Conservation (phyloP, 2,329 filamentous ascomycete species). For the Cytospora chrysosperma region DNA sequence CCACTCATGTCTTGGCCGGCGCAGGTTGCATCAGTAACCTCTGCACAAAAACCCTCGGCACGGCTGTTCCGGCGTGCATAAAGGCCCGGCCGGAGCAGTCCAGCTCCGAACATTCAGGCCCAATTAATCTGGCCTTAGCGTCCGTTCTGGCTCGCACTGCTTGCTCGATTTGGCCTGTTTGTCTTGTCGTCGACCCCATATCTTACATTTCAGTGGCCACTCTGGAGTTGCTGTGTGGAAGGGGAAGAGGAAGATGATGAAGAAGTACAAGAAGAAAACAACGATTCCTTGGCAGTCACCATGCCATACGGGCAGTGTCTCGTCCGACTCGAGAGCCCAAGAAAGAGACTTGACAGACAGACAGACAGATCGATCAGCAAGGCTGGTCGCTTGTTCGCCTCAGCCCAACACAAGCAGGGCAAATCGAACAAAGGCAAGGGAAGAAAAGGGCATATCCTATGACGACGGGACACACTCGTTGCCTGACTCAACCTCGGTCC, state of each 20-base stretch:
- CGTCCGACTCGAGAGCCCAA: background rate
- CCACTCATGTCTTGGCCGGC: too few relatives aligned
- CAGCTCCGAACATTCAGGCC: slow-evolving; percentile 7
- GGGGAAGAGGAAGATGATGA: too few relatives aligned
- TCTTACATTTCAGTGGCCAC: background rate
- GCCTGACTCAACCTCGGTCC: background rate
- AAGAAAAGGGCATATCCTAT: background rate
- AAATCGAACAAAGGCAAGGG: background rate
- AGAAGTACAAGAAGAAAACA: too few relatives aligned
- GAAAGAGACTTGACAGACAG: too few relatives aligned
- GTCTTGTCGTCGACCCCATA: background rate
- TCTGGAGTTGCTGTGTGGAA: too few relatives aligned
- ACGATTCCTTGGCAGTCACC: too few relatives aligned
- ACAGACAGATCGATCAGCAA: background rate
- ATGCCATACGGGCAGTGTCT: too few relatives aligned
- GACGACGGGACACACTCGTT: background rate
- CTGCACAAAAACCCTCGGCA: slow-evolving; percentile 12
- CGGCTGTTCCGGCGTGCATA: slow-evolving; percentile 7
- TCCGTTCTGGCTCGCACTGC: slow-evolving; percentile 7
- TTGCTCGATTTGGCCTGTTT: slow-evolving; percentile 8
- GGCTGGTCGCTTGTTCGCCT: background rate
- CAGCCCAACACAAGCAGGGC: too few relatives aligned
- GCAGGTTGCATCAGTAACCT: background rate
- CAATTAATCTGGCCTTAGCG: background rate
- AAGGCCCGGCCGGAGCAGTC: slow-evolving; percentile 9